Conservation (phyloP, 257 asterid species). For the Paraleonurus japonicus region DNA sequence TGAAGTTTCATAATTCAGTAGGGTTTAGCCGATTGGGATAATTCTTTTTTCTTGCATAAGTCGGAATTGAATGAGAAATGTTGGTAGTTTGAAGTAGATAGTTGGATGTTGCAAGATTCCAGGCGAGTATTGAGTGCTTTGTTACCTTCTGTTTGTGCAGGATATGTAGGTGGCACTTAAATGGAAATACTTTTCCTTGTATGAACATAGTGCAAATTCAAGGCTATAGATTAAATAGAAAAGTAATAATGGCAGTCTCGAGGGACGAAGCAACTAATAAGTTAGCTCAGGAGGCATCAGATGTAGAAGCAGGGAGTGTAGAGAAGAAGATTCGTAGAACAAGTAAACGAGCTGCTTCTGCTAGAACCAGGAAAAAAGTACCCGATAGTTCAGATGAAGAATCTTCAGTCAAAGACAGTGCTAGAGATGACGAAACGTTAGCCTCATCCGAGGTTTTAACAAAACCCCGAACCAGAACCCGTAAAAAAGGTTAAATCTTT, state of each 20-base stretch:
- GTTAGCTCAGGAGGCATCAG: constrained; percentile 42
- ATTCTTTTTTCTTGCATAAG: not conserved
- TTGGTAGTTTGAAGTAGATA: not conserved
- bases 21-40: not conserved
- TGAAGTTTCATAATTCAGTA: not conserved
- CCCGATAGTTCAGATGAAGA: constrained; percentile 35
- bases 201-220: constrained; percentile 47
- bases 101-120: constrained; percentile 6
- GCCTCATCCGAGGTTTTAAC: constrained; percentile 37
- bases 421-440: constrained; percentile 40
- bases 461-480: constrained; percentile 46
- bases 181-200: constrained; percentile 37
- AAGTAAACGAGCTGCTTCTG: constrained; percentile 50
- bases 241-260: constrained; percentile 53
- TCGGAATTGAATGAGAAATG: not conserved
- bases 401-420: constrained; percentile 32
- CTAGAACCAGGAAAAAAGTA: constrained; percentile 51
- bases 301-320: constrained; percentile 41
- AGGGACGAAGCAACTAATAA: constrained; percentile 37
- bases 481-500: constrained; percentile 58
- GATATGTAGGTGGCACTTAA: constrained; percentile 57
- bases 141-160: constrained; percentile 29
- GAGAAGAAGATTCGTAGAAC: constrained; percentile 50
- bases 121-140: constrained; percentile 6
- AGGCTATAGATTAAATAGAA: constrained; percentile 40